Conservation (phyloP, 345 rosid genomes). For the Populus tremula region DNA sequence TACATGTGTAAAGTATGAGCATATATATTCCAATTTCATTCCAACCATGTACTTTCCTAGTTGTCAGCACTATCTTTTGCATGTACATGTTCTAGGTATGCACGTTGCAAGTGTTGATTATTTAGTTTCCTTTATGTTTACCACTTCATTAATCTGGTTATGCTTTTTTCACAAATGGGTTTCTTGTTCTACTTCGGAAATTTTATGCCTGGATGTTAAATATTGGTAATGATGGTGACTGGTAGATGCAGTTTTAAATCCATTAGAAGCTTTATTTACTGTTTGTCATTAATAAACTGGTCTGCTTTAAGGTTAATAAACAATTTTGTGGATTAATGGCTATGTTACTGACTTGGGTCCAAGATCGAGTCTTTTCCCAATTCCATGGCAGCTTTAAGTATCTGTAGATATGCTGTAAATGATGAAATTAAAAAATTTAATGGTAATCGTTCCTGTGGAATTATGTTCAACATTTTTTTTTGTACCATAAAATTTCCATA, state of each 20-base stretch:
- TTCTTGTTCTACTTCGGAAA: too few species aligned
- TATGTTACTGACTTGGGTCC: neutral
- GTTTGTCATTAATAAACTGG: neutral
- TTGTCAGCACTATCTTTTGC: neutral
- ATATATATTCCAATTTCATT: neutral
- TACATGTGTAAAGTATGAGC: neutral
- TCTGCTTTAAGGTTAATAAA: neutral
- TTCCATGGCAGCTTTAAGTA: neutral
- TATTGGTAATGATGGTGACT: neutral
- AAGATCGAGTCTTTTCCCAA: neutral
- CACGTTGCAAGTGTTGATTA: neutral
- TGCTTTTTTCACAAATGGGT: neutral
- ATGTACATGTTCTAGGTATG: neutral
- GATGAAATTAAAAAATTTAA: neutral
- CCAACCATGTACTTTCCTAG: neutral
- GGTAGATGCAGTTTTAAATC: neutral
- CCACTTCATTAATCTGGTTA: neutral
- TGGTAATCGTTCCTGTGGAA: neutral
- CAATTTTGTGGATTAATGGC: neutral
- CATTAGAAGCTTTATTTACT: neutral
- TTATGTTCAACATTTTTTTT: neutral
- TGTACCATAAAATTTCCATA: slow-evolving; percentile 1
- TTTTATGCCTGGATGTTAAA: neutral
- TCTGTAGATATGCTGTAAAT: neutral
- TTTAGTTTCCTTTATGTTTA: neutral